Evolutionary conservation across 2,329 filamentous ascomycete genomes (phyloP).

Genomic region (Pseudodiploospora longispora): DNA sequence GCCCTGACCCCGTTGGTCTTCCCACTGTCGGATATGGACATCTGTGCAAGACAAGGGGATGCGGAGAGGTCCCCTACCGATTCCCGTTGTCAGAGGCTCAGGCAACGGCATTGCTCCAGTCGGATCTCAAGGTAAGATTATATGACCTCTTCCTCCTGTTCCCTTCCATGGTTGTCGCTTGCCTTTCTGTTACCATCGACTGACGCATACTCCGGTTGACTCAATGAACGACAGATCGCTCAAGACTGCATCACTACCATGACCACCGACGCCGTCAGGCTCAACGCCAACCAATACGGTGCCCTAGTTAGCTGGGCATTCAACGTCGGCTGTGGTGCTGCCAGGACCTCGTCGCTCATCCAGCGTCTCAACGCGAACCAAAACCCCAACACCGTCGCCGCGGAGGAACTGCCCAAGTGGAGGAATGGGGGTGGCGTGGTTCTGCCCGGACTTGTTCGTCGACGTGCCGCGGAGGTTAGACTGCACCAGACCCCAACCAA

Average conservation of each 20-base stretch:
- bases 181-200: too few relatives aligned
- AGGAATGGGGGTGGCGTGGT: conserved; percentile 31
- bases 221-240: too few relatives aligned
- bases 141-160: too few relatives aligned
- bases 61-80: conserved; percentile 35
- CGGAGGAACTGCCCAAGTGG: conserved; percentile 41
- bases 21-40: conserved; percentile 46
- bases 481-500: conserved; percentile 13
- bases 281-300: conserved; percentile 43
- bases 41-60: conserved; percentile 32
- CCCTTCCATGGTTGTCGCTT: too few relatives aligned
- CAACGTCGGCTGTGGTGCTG: conserved; percentile 39
- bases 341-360: conserved; percentile 31
- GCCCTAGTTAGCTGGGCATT: conserved; percentile 44
- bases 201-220: too few relatives aligned
- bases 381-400: conserved; percentile 30
- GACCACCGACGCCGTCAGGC: conserved; percentile 14
- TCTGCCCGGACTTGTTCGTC: conserved; percentile 31
- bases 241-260: conserved; percentile 27
- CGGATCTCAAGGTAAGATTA: conserved; percentile 22
- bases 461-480: conserved; percentile 38
- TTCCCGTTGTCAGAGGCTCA: conserved; percentile 35
- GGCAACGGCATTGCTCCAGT: conserved; percentile 31
- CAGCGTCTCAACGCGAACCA: conserved; percentile 36
- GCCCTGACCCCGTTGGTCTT: conserved; percentile 34